These are phyloP conservation scores for Dryas drummondii DNA, from an alignment of 306 rosid genomes.

Conservation along the genomic window DNA sequence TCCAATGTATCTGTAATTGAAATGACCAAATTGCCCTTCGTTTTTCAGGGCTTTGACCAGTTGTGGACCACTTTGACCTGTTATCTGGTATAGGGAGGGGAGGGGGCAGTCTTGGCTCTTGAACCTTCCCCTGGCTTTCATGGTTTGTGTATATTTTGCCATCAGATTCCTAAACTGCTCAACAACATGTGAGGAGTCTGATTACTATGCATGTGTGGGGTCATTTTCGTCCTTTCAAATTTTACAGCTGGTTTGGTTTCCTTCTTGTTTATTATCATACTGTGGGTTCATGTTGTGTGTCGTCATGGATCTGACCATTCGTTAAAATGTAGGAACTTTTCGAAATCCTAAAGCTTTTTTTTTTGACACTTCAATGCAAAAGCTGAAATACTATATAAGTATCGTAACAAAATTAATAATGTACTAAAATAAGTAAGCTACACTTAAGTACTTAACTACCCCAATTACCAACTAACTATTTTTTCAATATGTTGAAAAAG, in stretches of 20 bases:
- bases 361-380: too few species aligned
- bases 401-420: neutral
- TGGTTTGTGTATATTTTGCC: neutral
- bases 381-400: neutral
- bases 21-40: conserved; percentile 41
- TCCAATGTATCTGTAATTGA: conserved; percentile 11
- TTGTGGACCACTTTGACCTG: conserved; percentile 47
- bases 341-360: conserved; percentile 18
- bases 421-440: neutral
- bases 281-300: conserved; percentile 3
- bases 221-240: neutral
- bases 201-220: conserved; percentile 11
- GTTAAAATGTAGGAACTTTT: conserved; percentile 12
- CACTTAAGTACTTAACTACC: conserved; percentile 1
- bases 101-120: conserved; percentile 21
- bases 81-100: neutral
- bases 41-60: conserved; percentile 17
- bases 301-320: conserved; percentile 27
- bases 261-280: neutral
- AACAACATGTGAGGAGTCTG: conserved; percentile 13
- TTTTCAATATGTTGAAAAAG: too few species aligned
- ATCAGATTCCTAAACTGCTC: conserved; percentile 3
- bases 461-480: neutral
- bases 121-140: conserved; percentile 1
- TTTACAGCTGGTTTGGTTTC: conserved; percentile 23